Evolutionary conservation across 1,139 yeast species (phyloP).

Genomic region (Scheffersomyces illinoinensis): DNA sequence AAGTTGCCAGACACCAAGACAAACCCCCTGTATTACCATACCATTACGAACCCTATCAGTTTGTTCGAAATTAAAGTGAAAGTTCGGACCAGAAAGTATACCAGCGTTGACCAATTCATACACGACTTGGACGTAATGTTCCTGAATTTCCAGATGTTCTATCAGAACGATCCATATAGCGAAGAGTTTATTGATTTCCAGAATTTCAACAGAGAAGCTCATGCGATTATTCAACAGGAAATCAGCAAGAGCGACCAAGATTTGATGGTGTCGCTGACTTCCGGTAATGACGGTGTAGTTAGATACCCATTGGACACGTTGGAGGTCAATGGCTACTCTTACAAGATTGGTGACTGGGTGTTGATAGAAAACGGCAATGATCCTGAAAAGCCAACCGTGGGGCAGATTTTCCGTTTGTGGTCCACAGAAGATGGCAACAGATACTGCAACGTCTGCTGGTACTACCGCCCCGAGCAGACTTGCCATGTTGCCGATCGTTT

Average conservation of each 20-base stretch:
- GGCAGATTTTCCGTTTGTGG: slow-evolving; percentile 94
- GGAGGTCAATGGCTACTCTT: slow-evolving; percentile 68
- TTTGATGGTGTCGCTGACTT: slow-evolving; percentile 67
- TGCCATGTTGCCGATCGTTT: slow-evolving; percentile 88
- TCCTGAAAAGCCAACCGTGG: slow-evolving; percentile 84
- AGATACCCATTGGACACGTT: slow-evolving; percentile 79
- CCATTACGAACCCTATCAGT: slow-evolving; percentile 71
- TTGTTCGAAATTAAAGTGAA: slow-evolving; percentile 80
- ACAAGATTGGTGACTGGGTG: slow-evolving; percentile 95
- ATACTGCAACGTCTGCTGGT: slow-evolving; percentile 97
- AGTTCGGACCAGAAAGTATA: slow-evolving; percentile 83
- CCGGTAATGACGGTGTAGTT: slow-evolving; percentile 52
- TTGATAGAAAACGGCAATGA: slow-evolving; percentile 84
- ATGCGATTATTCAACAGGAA: slow-evolving; percentile 64
- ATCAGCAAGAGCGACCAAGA: slow-evolving; percentile 80
- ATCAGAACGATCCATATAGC: slow-evolving; percentile 56
- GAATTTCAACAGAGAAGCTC: slow-evolving; percentile 62
- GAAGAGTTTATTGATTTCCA: slow-evolving; percentile 60
- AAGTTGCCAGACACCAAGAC: slow-evolving; percentile 73
- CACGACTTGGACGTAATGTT: slow-evolving; percentile 76
- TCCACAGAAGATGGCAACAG: slow-evolving; percentile 78
- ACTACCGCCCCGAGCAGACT: slow-evolving; percentile 95
- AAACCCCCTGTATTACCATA: slow-evolving; percentile 66
- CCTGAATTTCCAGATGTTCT: slow-evolving; percentile 68
- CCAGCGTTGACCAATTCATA: slow-evolving; percentile 72